phyloP scores from a whole-genome alignment of 1,284 basidiomycete species.

The Moniliophthora roreri region DNA sequence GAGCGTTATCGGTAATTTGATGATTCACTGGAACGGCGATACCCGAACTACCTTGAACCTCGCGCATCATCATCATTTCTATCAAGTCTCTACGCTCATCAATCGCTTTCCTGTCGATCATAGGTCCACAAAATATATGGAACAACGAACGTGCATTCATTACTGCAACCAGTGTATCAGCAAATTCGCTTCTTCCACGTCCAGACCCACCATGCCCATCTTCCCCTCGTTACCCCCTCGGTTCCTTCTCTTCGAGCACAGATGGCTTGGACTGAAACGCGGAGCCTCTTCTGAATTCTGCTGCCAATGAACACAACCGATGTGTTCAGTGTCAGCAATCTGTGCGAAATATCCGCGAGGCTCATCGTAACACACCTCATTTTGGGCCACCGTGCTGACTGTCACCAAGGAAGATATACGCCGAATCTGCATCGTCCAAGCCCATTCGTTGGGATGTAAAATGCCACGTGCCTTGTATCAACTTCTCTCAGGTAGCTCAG shows the following conservation, averaged over 20 bases:
- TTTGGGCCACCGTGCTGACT: not conserved
- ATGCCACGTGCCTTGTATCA: constrained; percentile 5
- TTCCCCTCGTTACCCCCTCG: too few species aligned
- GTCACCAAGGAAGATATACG: constrained; percentile 1
- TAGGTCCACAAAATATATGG: too few species aligned
- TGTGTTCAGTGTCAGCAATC: not conserved
- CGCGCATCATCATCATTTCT: too few species aligned
- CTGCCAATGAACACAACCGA: not conserved
- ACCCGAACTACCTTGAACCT: too few species aligned
- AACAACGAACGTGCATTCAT: too few species aligned
- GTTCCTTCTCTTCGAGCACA: not conserved
- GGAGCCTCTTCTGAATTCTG: not conserved
- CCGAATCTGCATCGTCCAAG: constrained; percentile 6
- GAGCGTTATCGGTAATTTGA: too few species aligned
- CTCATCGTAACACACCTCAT: not conserved
- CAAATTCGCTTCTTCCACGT: too few species aligned
- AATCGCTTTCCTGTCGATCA: too few species aligned
- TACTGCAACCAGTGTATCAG: too few species aligned
- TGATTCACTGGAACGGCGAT: too few species aligned
- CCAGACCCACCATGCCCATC: too few species aligned
- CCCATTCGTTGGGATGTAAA: constrained; percentile 7
- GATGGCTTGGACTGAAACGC: not conserved
- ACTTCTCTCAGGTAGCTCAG: constrained; percentile 7
- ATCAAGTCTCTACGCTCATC: too few species aligned
- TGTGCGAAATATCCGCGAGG: not conserved